Conservation (phyloP, 2,329 filamentous ascomycete species). For the Calonectria naviculata region DNA sequence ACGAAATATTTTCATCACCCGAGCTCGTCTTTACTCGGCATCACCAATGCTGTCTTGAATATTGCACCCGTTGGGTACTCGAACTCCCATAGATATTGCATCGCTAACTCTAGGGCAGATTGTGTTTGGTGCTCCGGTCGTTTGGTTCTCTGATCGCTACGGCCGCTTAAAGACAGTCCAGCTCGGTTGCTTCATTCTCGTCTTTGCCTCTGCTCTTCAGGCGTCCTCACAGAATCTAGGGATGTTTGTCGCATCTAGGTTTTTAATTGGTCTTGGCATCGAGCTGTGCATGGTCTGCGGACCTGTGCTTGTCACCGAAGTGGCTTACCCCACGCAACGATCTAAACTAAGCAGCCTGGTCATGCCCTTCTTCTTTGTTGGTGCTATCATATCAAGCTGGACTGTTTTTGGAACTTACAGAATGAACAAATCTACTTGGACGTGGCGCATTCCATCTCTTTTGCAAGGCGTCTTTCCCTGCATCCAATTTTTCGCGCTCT, state of each 20-base stretch:
- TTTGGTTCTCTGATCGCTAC: not conserved
- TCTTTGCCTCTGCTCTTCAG: slow-evolving; percentile 45
- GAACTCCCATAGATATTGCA: too few species aligned
- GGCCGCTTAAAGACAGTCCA: not conserved
- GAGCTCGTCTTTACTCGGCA: not conserved
- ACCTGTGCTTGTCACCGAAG: slow-evolving; percentile 43
- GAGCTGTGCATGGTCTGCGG: slow-evolving; percentile 38
- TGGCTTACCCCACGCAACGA: slow-evolving; percentile 45
- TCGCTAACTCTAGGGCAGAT: not conserved
- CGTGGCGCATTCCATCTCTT: slow-evolving; percentile 11
- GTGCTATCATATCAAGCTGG: slow-evolving; percentile 7
- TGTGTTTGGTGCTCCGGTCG: not conserved
- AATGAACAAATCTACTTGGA: slow-evolving; percentile 3
- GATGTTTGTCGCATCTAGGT: slow-evolving; percentile 42
- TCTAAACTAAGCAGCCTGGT: slow-evolving; percentile 42
- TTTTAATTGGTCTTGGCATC: slow-evolving; percentile 42
- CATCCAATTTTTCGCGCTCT: slow-evolving; percentile 18
- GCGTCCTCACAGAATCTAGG: slow-evolving; percentile 32
- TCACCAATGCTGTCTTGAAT: not conserved
- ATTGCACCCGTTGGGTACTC: not conserved
- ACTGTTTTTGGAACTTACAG: slow-evolving; percentile 7
- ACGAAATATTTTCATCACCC: not conserved
- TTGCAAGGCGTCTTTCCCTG: not conserved
- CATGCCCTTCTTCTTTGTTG: slow-evolving; percentile 35
- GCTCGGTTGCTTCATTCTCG: slow-evolving; percentile 28